phyloP scores from a whole-genome alignment of 768 basidiomycete genomes.

The Harrya chromipes region DNA sequence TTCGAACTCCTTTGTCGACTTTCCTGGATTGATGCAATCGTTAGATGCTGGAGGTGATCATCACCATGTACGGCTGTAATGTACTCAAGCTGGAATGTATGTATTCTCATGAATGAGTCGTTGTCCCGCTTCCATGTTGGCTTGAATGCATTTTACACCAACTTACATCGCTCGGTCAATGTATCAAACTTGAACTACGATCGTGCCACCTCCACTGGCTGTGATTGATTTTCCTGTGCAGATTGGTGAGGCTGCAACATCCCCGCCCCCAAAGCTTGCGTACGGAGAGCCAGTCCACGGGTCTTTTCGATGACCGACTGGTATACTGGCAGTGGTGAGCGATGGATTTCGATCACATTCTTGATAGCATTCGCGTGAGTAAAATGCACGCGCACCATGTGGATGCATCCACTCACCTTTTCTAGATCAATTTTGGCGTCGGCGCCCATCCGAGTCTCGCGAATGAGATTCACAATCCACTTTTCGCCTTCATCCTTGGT shows the following conservation, averaged over 20 bases:
- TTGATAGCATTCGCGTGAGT: slow-evolving; percentile 33
- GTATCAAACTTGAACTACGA: slow-evolving; percentile 8
- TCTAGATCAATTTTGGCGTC: slow-evolving; percentile 98
- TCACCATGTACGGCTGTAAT: neutral
- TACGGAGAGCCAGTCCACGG: slow-evolving; percentile 85
- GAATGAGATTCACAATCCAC: slow-evolving; percentile 99
- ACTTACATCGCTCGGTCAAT: slow-evolving; percentile 3
- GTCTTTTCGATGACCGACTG: slow-evolving; percentile 96
- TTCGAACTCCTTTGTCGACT: neutral
- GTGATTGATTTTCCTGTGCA: slow-evolving; percentile 29
- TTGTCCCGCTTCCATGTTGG: no score
- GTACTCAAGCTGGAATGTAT: neutral
- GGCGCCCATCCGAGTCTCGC: slow-evolving; percentile 94
- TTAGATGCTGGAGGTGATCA: slow-evolving; percentile 39
- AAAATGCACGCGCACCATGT: neutral
- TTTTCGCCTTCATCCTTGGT: slow-evolving; percentile 96
- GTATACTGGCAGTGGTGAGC: slow-evolving; percentile 85
- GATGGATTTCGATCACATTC: slow-evolving; percentile 96
- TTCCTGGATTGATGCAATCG: neutral
- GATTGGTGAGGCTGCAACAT: slow-evolving; percentile 42
- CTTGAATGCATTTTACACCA: slow-evolving; percentile 1
- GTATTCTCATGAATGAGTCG: neutral
- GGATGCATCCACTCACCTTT: slow-evolving; percentile 50
- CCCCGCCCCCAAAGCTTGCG: slow-evolving; percentile 85
- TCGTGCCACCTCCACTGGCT: slow-evolving; percentile 29